Evolutionary conservation across 139 green algal species (phyloP).

Genomic region (Haematococcus sp.): DNA sequence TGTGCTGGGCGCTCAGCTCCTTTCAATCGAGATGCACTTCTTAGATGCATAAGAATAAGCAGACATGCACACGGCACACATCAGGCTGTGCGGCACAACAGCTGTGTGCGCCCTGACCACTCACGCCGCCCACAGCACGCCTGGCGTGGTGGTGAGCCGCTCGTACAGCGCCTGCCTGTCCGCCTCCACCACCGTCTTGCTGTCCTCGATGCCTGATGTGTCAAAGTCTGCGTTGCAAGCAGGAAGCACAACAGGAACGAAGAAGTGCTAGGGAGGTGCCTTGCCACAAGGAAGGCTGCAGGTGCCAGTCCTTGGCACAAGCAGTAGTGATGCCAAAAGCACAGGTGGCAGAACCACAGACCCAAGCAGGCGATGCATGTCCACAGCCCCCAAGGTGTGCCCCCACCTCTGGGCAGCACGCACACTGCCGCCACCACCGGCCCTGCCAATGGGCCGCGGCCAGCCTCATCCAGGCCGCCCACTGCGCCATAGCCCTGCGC

Average conservation of each 20-base stretch:
- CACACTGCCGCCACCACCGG: constrained; percentile 84
- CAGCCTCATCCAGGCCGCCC: constrained; percentile 84
- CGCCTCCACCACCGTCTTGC: constrained; percentile 78
- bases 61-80: background rate
- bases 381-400: too few species aligned
- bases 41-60: background rate
- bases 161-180: constrained; percentile 68
- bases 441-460: constrained; percentile 83
- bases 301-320: too few species aligned
- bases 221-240: background rate
- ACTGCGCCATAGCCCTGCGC: constrained; percentile 50
- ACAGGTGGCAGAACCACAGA: too few species aligned
- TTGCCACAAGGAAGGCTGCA: constrained; percentile 17
- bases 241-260: constrained; percentile 20
- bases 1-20: too few species aligned
- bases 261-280: too few species aligned
- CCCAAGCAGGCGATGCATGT: too few species aligned
- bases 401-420: constrained; percentile 43
- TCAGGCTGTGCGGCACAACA: too few species aligned
- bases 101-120: too few species aligned
- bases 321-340: too few species aligned
- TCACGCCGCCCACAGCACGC: constrained; percentile 58
- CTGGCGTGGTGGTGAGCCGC: constrained; percentile 52
- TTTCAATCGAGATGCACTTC: too few species aligned
- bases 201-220: constrained; percentile 52